Percentiles rank a stretch among this genome's conserved stretches.
Evolutionary conservation across 1,284 basidiomycete species (phyloP).

Genomic region (Hemileia vastatrix): DNA sequence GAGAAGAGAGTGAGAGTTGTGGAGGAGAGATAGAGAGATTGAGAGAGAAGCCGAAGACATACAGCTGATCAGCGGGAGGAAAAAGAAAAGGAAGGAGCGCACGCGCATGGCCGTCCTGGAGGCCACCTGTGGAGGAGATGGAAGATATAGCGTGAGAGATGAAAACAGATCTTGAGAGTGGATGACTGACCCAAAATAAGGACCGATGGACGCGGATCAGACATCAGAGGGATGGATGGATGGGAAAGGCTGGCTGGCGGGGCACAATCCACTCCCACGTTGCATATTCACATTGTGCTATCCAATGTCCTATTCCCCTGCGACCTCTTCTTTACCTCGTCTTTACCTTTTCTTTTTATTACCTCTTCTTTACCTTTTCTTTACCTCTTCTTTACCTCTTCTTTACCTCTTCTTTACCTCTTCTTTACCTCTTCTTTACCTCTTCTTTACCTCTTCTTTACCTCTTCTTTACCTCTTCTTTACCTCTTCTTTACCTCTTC

Average conservation of each 20-base stretch:
- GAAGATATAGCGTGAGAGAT: neutral
- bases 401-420: slow-evolving; percentile 1
- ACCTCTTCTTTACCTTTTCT: neutral
- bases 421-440: neutral
- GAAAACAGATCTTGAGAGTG: neutral
- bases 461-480: neutral
- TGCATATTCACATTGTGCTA: slow-evolving; percentile 36
- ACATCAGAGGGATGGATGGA: too few species aligned
- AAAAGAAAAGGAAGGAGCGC: slow-evolving; percentile 19
- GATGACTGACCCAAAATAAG: slow-evolving; percentile 7
- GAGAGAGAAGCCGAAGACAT: neutral
- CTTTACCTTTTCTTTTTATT: neutral
- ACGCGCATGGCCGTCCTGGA: slow-evolving; percentile 23
- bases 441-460: neutral
- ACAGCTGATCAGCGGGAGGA: slow-evolving; percentile 9
- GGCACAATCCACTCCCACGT: slow-evolving; percentile 45
- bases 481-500: neutral
- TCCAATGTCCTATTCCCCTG: slow-evolving; percentile 62
- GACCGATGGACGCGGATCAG: too few species aligned
- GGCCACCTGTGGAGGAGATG: slow-evolving; percentile 5
- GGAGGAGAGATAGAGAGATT: neutral
- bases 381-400: neutral
- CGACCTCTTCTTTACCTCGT: slow-evolving; percentile 56
- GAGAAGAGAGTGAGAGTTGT: neutral
- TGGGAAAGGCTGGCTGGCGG: too few species aligned